Conservation (phyloP, 2,329 filamentous ascomycete species). For the Cladosporium halotolerans region DNA sequence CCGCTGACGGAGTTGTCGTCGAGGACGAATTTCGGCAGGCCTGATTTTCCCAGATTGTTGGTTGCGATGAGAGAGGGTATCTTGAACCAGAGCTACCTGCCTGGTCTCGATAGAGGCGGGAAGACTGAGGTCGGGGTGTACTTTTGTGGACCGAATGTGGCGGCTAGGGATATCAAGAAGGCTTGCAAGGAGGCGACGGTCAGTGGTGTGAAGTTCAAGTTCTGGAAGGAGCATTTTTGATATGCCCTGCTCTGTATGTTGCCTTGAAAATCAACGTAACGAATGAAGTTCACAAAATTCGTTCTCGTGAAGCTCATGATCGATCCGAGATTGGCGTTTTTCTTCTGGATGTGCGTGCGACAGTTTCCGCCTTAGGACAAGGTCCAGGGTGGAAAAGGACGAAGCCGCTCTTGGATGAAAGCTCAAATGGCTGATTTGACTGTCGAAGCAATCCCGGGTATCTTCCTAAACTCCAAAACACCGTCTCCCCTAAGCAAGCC, state of each 20-base stretch:
- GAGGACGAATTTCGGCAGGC: conserved; percentile 89
- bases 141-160: conserved; percentile 83
- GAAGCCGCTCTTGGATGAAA: no score
- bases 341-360: no score
- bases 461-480: not conserved
- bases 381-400: no score
- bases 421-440: no score
- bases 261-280: not conserved
- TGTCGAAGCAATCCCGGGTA: not conserved
- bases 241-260: not conserved
- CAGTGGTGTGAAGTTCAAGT: conserved; percentile 82
- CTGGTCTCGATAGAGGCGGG: conserved; percentile 59
- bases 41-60: conserved; percentile 79
- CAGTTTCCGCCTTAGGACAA: no score
- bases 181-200: conserved; percentile 68
- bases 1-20: conserved; percentile 86
- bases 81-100: conserved; percentile 75
- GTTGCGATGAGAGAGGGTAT: conserved; percentile 83
- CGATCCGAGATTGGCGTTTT: no score
- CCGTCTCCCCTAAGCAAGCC: not conserved
- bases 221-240: conserved; percentile 91
- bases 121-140: conserved; percentile 91
- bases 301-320: not conserved
- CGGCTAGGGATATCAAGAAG: conserved; percentile 76
- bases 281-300: not conserved